These are phyloP conservation scores for Phytophthora multivora DNA, from an alignment of 352 stramenopile genomes.

Conservation along the genomic window DNA sequence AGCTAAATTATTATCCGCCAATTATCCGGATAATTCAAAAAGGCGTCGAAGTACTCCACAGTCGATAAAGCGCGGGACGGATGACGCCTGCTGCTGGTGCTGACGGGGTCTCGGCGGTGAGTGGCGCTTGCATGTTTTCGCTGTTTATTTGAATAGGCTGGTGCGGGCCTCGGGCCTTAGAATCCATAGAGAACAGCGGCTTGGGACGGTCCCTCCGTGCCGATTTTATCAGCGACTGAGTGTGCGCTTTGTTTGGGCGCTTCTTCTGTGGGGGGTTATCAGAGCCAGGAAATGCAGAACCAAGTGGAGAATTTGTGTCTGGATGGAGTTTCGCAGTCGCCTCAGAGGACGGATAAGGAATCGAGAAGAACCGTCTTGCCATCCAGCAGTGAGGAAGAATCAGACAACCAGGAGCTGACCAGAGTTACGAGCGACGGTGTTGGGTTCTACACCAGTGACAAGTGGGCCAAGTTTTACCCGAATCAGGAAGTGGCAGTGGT, in stretches of 20 bases:
- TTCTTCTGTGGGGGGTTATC: constrained; percentile 7
- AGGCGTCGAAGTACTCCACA: background rate
- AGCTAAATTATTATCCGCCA: constrained; percentile 8
- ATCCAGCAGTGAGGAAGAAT: background rate
- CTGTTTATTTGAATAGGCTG: constrained; percentile 5
- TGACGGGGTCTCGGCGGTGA: constrained; percentile 25
- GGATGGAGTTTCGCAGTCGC: constrained; percentile 4
- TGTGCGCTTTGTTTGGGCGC: constrained; percentile 6
- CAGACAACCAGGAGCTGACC: constrained; percentile 7
- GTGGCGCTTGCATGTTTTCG: constrained; percentile 19
- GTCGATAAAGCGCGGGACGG: constrained; percentile 16
- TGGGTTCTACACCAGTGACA: constrained; percentile 46
- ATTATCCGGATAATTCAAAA: constrained; percentile 29
- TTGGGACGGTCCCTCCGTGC: background rate
- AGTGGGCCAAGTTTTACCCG: constrained; percentile 64
- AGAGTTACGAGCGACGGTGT: constrained; percentile 34
- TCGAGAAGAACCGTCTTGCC: background rate
- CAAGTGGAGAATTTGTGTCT: constrained; percentile 33
- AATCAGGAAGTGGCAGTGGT: constrained; percentile 61
- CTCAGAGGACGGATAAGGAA: background rate
- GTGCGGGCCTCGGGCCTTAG: background rate
- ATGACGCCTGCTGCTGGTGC: constrained; percentile 17
- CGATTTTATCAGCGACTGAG: constrained; percentile 13
- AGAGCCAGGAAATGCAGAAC: constrained; percentile 41
- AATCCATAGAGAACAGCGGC: constrained; percentile 21